These are phyloP conservation scores for Talaromyces islandicus DNA, from an alignment of 2,329 filamentous ascomycete species.

Conservation along the genomic window DNA sequence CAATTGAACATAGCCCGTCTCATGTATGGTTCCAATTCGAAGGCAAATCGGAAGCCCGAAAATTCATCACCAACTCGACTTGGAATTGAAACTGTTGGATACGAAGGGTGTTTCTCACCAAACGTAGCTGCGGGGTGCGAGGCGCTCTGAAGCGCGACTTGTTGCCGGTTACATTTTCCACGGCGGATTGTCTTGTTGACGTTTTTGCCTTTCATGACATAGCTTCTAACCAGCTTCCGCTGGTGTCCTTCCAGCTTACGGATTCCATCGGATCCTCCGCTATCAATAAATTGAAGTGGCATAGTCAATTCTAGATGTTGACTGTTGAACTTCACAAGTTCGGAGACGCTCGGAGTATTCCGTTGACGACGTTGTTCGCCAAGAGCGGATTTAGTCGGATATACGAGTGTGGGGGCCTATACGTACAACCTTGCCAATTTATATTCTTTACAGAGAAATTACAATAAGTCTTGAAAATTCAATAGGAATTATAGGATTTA, in stretches of 20 bases:
- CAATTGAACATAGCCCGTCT: not conserved
- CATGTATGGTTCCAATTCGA: not conserved
- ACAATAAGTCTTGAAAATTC: no score
- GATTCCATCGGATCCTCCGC: not conserved
- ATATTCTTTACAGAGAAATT: no score
- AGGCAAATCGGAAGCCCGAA: not conserved
- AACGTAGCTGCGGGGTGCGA: not conserved
- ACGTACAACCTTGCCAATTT: no score
- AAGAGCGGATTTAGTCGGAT: not conserved
- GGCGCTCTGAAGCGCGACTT: not conserved
- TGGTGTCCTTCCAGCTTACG: not conserved
- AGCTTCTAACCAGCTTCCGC: not conserved
- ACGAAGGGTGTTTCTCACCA: not conserved
- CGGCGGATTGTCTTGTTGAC: not conserved
- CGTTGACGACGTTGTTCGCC: not conserved
- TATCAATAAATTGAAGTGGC: not conserved
- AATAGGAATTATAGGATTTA: no score
- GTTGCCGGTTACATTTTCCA: not conserved
- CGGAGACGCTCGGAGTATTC: not conserved
- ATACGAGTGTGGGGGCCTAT: not conserved
- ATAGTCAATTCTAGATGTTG: not conserved
- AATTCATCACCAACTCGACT: not conserved
- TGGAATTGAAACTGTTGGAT: not conserved
- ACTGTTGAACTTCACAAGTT: not conserved
- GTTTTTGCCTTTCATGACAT: not conserved